phyloP scores from a whole-genome alignment of 2,329 filamentous ascomycete genomes.

The Aspergillus sp. region DNA sequence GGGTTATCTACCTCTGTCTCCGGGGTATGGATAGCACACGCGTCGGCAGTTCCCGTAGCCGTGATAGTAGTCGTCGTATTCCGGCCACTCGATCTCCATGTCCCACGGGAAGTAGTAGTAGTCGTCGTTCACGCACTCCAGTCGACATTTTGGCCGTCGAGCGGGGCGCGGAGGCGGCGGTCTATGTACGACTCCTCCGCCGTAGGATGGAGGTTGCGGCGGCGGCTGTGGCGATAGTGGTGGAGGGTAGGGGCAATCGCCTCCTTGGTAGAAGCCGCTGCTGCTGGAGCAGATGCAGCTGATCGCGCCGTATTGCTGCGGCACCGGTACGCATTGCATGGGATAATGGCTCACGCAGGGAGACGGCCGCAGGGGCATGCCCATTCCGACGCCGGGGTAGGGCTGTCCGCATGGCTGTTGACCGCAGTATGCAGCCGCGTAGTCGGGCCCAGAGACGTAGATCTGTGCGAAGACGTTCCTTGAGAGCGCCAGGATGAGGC shows the following conservation, averaged over 20 bases:
- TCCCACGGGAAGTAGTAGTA: background rate
- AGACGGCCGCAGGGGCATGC: background rate
- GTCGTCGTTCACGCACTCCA: background rate
- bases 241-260: background rate
- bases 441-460: background rate
- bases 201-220: background rate
- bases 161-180: background rate
- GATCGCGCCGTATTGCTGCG: background rate
- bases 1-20: background rate
- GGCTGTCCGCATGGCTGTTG: background rate
- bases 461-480: background rate
- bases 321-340: background rate
- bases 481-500: background rate
- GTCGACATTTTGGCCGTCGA: background rate
- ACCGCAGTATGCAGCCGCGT: background rate
- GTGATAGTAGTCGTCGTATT: background rate
- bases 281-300: background rate
- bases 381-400: background rate
- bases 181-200: background rate
- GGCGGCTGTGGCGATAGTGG: background rate
- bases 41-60: background rate
- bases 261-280: background rate
- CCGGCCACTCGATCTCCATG: background rate
- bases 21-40: background rate
- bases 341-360: conserved; percentile 1